Conservation (phyloP, 768 basidiomycete species). For the Termitomyces titanicus region DNA sequence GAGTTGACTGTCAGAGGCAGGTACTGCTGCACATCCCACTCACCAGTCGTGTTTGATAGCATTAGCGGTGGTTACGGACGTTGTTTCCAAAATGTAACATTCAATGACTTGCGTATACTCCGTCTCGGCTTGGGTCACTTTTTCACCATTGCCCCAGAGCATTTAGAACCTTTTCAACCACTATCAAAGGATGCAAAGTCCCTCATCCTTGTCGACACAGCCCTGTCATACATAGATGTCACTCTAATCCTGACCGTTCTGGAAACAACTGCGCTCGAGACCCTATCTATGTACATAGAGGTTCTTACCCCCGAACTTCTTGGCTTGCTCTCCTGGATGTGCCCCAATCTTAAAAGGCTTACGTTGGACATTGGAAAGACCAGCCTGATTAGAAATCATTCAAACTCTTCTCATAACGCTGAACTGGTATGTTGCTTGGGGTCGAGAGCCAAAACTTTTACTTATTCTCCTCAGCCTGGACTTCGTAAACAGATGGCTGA, state of each 20-base stretch:
- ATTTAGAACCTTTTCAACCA: not conserved
- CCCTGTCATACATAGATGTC: conserved; percentile 17
- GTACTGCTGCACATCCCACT: conserved; percentile 10
- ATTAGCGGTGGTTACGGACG: not conserved
- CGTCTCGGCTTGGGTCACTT: not conserved
- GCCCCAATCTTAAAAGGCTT: conserved; percentile 19
- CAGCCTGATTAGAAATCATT: no score
- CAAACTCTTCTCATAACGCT: not conserved
- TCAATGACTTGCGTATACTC: not conserved
- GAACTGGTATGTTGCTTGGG: not conserved
- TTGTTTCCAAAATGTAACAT: conserved; percentile 11
- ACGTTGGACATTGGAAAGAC: conserved; percentile 16
- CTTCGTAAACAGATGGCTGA: conserved; percentile 5
- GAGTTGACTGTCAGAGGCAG: conserved; percentile 13
- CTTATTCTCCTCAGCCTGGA: not conserved
- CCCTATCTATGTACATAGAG: conserved; percentile 18
- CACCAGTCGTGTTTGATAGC: no score
- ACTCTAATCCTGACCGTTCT: conserved; percentile 16
- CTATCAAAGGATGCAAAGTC: conserved; percentile 14
- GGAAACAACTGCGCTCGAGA: conserved; percentile 15
- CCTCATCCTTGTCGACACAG: conserved; percentile 17
- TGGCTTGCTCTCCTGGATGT: conserved; percentile 18
- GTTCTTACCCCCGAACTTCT: conserved; percentile 20
- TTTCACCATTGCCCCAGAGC: conserved; percentile 1
- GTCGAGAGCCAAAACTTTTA: not conserved